Evolutionary conservation across 2,329 filamentous ascomycete species (phyloP), one percentile per base, ranked within the genome.

Genomic region (Colletotrichum magnum): DNA sequence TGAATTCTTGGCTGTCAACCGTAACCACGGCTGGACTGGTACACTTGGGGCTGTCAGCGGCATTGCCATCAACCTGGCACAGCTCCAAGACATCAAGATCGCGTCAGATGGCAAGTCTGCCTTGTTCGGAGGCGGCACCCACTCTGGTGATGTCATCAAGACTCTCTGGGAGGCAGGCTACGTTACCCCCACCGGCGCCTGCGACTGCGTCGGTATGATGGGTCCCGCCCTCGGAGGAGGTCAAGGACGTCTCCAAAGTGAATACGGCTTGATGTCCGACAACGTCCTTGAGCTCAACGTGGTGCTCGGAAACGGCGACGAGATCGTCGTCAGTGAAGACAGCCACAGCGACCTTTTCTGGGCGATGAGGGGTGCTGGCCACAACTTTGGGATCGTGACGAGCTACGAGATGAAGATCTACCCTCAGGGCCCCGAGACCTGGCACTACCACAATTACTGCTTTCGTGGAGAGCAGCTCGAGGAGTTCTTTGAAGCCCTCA

Each of bases 351-450:
- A 89, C 45, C 81, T 90, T 2, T 90, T 81, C 77, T 90, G 87
- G 88, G 88, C 81, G 1, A 79, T 90, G 68, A 79, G 82, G 58
- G 88, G 88, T 2, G 87, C 87, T 1, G 87, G 87, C 1, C 86
- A 88, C 72, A 89, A 89, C 74, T 89, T 89, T 64, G 88, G 87
- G 6, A 84, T 89, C 52, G 86, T 89, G 10, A 88, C 86, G 1
- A 83, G 81, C 1, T 75, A 84, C 12, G 83, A 79, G 7, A 72
- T 81, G 58, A 80, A 79, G 62, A 74, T 82, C 2, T 78, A 75
- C 32, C 77, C 79, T 1, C 56, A 61, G 0, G 39, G 36, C 18
- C n/a, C 54, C 1, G 70, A 72, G 1, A 73, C 72, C 18, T 75
- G 74, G 72, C 65, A 75, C 45, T 73, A 72, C 48, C 73, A 74